phyloP scores from a whole-genome alignment of 352 stramenopile genomes.

The Pythium dissimile region DNA sequence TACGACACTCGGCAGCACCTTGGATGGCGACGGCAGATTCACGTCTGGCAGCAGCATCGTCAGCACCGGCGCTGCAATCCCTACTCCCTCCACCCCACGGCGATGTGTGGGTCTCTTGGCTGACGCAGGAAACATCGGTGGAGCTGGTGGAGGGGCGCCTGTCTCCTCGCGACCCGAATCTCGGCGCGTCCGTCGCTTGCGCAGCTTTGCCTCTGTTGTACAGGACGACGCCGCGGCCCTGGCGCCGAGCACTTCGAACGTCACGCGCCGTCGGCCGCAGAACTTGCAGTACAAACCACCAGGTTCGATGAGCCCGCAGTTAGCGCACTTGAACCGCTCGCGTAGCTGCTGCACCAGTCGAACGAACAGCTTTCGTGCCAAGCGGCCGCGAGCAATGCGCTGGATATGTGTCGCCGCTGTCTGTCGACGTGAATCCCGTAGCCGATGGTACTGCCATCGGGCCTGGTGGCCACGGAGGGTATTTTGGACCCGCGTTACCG shows the following conservation, averaged over 20 bases:
- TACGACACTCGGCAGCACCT: neutral
- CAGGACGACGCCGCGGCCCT: neutral
- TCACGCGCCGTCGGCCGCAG: constrained; percentile 44
- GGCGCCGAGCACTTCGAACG: constrained; percentile 20
- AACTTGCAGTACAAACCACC: constrained; percentile 62
- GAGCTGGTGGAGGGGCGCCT: neutral
- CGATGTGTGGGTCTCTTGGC: neutral
- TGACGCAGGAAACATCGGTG: neutral
- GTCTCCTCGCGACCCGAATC: no score
- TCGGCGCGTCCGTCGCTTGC: neutral
- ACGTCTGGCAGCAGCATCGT: constrained; percentile 1
- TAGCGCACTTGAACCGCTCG: constrained; percentile 49
- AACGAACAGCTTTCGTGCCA: constrained; percentile 20
- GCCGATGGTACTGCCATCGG: neutral
- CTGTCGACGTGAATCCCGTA: neutral
- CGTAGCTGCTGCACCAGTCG: constrained; percentile 28
- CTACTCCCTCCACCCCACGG: neutral
- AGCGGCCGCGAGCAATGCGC: constrained; percentile 17
- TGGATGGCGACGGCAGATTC: neutral
- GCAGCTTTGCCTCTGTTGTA: constrained; percentile 15
- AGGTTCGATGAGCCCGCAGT: constrained; percentile 58
- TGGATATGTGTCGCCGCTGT: constrained; percentile 31
- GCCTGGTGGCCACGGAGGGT: constrained; percentile 3
- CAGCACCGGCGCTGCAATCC: neutral
- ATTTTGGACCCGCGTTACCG: constrained; percentile 16